These are phyloP conservation scores for Sclerotinia spermophila DNA, from an alignment of 2,329 filamentous ascomycete genomes.

Conservation along the genomic window DNA sequence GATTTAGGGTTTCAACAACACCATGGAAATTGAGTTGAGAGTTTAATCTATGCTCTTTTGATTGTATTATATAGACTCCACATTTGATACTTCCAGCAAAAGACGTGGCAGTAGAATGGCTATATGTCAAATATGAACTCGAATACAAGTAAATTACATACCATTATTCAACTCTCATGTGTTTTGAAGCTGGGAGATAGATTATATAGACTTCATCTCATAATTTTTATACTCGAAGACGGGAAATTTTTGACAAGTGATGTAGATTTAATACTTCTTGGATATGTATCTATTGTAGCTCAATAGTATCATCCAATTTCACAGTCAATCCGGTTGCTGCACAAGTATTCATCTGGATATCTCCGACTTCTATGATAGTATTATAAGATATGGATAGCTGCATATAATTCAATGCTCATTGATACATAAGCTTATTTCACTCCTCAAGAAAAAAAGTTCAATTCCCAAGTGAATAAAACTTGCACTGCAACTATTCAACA, in stretches of 20 bases:
- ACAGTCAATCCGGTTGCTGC: neutral
- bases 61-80: neutral
- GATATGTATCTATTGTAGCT: neutral
- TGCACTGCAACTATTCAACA: neutral
- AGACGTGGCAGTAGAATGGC: neutral
- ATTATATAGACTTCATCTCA: neutral
- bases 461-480: neutral
- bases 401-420: neutral
- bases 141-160: too few relatives aligned
- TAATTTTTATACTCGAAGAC: neutral
- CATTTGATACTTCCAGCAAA: neutral
- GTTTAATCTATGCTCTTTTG: neutral
- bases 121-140: neutral
- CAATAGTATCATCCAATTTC: neutral
- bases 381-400: neutral
- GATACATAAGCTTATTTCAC: neutral
- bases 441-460: neutral
- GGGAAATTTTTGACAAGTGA: neutral
- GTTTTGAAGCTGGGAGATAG: too few relatives aligned
- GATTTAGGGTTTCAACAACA: accelerated
- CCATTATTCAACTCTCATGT: too few relatives aligned
- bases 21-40: neutral
- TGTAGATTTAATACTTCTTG: neutral
- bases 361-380: neutral
- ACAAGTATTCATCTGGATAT: neutral